phyloP scores from a whole-genome alignment of 257 asterid genomes.

The Solanum medicagineum region DNA sequence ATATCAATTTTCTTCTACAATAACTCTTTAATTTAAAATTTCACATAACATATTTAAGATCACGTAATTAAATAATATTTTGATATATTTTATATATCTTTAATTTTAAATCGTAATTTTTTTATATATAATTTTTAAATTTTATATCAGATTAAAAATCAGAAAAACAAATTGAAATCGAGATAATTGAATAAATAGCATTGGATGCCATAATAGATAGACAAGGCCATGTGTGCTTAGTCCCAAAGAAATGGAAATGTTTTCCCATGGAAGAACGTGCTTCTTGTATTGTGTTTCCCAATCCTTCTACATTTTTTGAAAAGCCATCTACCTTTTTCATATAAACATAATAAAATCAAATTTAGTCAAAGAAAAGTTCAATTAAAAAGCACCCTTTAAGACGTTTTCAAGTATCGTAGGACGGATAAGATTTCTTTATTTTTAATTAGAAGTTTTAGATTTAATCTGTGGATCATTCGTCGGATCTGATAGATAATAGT shows the following conservation, averaged over 20 bases:
- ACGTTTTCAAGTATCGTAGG: neutral
- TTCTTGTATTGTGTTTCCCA: constrained; percentile 16
- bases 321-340: neutral
- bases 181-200: neutral
- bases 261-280: constrained; percentile 42
- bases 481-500: no score
- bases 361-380: neutral
- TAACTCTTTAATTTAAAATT: neutral
- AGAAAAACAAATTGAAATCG: neutral
- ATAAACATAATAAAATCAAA: neutral
- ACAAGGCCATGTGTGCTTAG: constrained; percentile 52
- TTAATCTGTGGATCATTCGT: neutral
- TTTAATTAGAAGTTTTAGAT: neutral
- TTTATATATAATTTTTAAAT: no score
- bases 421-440: neutral
- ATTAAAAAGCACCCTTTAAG: neutral
- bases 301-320: neutral
- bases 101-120: no score
- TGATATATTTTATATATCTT: no score
- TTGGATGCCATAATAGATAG: constrained; percentile 46
- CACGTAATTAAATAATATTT: neutral
- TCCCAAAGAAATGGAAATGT: constrained; percentile 42
- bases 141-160: rapidly evolving
- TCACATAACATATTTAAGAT: neutral
- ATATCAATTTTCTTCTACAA: neutral